Evolutionary conservation across 2,329 filamentous ascomycete species (phyloP).

Genomic region (Venturia carpophila): DNA sequence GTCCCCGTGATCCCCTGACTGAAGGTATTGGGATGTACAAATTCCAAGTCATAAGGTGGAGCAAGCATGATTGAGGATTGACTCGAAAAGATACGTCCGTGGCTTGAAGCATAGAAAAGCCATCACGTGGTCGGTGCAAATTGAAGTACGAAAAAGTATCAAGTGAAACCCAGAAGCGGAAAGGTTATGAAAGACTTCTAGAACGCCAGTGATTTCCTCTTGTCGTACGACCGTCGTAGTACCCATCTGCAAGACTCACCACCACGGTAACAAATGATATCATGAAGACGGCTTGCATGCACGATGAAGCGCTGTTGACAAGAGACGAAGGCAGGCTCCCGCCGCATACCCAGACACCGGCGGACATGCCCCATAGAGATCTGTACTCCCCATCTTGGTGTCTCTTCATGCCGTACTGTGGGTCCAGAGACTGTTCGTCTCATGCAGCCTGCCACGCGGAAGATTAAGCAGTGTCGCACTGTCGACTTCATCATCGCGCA

Average conservation of each 20-base stretch:
- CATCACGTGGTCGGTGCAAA: not conserved
- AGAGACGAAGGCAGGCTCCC: not conserved
- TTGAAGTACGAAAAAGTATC: not conserved
- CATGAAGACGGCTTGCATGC: not conserved
- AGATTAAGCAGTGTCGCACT: not conserved
- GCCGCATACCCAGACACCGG: slow-evolving; percentile 4
- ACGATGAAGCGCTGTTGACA: not conserved
- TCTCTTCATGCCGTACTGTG: not conserved
- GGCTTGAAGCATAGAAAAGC: not conserved
- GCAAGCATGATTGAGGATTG: not conserved
- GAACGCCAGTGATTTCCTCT: not conserved
- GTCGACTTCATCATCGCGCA: not conserved
- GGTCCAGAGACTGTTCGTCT: not conserved
- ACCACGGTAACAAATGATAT: not conserved
- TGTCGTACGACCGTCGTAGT: not conserved
- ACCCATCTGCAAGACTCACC: not conserved
- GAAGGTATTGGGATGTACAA: not conserved
- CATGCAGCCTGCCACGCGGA: slow-evolving; percentile 7
- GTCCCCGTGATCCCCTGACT: not conserved
- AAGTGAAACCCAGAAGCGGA: not conserved
- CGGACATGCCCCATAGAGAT: not conserved
- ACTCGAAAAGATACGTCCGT: not conserved
- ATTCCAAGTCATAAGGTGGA: not conserved
- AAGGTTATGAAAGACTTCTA: not conserved
- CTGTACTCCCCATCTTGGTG: not conserved